These are phyloP conservation scores for Umbelopsis vinacea DNA, from an alignment of 192 early-diverging fungal genomes.

Conservation along the genomic window DNA sequence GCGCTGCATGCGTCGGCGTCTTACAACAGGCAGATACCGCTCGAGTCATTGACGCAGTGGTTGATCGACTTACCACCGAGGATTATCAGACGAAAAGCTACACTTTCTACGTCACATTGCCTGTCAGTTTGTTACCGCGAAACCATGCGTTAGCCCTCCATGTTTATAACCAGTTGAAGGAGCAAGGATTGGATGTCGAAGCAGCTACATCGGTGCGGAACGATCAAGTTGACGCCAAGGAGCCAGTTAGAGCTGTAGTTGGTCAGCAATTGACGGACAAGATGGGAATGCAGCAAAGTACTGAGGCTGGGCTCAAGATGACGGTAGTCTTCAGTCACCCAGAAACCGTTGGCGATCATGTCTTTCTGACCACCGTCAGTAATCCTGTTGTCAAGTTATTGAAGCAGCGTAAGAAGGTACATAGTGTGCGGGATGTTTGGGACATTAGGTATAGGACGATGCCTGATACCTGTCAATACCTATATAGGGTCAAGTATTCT, in stretches of 20 bases:
- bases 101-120: slow-evolving; percentile 48
- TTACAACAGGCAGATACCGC: slow-evolving; percentile 1
- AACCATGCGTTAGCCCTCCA: slow-evolving; percentile 45
- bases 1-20: slow-evolving; percentile 22
- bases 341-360: slow-evolving; percentile 60
- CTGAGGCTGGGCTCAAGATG: slow-evolving; percentile 51
- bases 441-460: neutral
- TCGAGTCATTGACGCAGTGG: neutral
- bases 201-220: neutral
- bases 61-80: slow-evolving; percentile 34
- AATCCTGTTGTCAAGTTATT: slow-evolving; percentile 60
- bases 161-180: slow-evolving; percentile 27
- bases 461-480: neutral
- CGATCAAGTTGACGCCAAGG: slow-evolving; percentile 58
- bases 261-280: slow-evolving; percentile 36
- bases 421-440: neutral
- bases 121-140: slow-evolving; percentile 43
- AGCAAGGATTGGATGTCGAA: neutral
- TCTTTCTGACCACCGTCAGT: slow-evolving; percentile 61
- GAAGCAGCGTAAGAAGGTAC: slow-evolving; percentile 57
- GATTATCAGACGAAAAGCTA: slow-evolving; percentile 37
- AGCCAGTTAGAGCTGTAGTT: slow-evolving; percentile 57
- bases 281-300: slow-evolving; percentile 42
- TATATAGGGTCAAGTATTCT: slow-evolving; percentile 44
- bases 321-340: slow-evolving; percentile 56